These are phyloP conservation scores for Coniochaeta sp. DNA, from an alignment of 2,329 filamentous ascomycete genomes.

Conservation along the genomic window DNA sequence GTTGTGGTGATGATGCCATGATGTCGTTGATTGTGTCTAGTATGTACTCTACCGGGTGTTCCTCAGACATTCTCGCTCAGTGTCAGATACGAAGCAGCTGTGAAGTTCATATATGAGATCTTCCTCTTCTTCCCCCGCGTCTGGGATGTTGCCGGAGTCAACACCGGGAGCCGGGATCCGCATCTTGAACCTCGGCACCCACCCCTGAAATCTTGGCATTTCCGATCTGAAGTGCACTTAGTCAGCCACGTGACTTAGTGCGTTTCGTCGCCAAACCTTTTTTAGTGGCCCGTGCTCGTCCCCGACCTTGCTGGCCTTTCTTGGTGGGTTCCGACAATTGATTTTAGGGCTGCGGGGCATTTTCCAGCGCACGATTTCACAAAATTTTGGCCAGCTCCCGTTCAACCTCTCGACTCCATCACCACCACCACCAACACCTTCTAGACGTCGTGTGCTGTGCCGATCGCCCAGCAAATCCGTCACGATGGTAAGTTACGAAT, in stretches of 20 bases:
- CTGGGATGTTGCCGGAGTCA: neutral
- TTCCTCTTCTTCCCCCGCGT: neutral
- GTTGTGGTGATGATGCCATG: conserved; percentile 41
- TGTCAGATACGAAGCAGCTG: too few relatives aligned
- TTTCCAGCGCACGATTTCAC: conserved; percentile 27
- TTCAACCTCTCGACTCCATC: conserved; percentile 14
- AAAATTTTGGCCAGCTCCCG: conserved; percentile 20
- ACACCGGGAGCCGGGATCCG: conserved; percentile 2
- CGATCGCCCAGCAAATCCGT: conserved; percentile 43
- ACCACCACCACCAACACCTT: conserved; percentile 26
- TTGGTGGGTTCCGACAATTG: conserved; percentile 4
- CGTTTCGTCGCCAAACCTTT: conserved; percentile 25
- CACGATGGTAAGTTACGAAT: conserved; percentile 62
- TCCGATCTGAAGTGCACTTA: too few relatives aligned
- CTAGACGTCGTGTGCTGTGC: conserved; percentile 13
- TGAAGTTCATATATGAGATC: neutral
- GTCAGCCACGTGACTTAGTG: conserved; percentile 4
- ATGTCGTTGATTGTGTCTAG: conserved; percentile 21
- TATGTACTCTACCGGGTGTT: conserved; percentile 20
- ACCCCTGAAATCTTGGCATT: neutral
- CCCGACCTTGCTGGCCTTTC: conserved; percentile 3
- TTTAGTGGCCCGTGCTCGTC: conserved; percentile 6
- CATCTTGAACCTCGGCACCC: conserved; percentile 8
- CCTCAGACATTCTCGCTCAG: conserved; percentile 11
- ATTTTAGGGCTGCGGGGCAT: conserved; percentile 28